Percentiles rank a stretch among this genome's conserved stretches.
These are phyloP conservation scores for Penicillium digitatum DNA, from an alignment of 2,329 filamentous ascomycete species.

Conservation along the genomic window DNA sequence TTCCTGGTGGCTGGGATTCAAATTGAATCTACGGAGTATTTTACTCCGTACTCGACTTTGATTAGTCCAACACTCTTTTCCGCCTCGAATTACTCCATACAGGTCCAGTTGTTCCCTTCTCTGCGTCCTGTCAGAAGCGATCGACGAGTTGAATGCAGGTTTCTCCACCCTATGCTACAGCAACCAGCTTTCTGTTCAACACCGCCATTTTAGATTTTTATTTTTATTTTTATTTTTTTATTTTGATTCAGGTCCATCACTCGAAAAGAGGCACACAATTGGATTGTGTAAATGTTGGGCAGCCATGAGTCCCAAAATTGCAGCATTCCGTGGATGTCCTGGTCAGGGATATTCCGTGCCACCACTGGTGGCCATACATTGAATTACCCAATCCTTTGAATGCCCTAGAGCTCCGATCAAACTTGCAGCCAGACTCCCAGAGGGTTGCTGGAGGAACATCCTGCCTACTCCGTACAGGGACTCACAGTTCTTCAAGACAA, in stretches of 20 bases:
- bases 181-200: slow-evolving; percentile 9
- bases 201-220: slow-evolving; percentile 4
- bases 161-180: slow-evolving; percentile 14
- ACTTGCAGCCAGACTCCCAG: neutral
- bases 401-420: slow-evolving; percentile 3
- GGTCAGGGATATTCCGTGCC: neutral
- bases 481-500: neutral
- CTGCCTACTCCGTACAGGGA: neutral
- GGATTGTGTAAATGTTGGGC: neutral
- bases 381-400: slow-evolving; percentile 7
- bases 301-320: neutral
- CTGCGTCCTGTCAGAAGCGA: slow-evolving; percentile 1
- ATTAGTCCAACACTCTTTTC: neutral
- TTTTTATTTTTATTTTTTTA: too few species aligned
- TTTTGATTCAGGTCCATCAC: neutral
- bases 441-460: too few species aligned
- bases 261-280: neutral
- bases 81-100: neutral
- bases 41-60: neutral
- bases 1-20: slow-evolving; percentile 21
- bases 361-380: slow-evolving; percentile 9
- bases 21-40: neutral
- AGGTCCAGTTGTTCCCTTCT: neutral
- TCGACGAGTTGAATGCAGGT: neutral
- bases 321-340: neutral